Conservation (phyloP, 2,329 filamentous ascomycete species). For the Diaporthe ampelina region DNA sequence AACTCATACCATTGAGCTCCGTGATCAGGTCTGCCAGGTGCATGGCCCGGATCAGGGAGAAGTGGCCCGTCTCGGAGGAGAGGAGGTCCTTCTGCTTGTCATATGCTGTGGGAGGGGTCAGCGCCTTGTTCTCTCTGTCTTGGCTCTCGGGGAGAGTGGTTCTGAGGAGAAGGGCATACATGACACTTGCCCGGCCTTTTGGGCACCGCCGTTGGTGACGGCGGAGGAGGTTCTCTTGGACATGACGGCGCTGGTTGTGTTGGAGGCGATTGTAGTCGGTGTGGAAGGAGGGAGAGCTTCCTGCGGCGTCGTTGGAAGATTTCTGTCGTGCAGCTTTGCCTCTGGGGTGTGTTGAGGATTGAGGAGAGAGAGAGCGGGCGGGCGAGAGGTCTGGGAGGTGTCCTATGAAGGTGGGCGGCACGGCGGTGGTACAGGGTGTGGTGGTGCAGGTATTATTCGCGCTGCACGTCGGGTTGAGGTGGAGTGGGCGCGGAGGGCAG, state of each 20-base stretch:
- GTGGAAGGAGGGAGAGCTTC: background rate
- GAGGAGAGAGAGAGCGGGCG: background rate
- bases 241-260: conserved; percentile 22
- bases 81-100: conserved; percentile 85
- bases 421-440: conserved; percentile 1
- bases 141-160: background rate
- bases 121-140: conserved; percentile 30
- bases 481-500: conserved; percentile 13
- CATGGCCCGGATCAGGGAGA: conserved; percentile 76
- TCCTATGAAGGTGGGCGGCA: background rate
- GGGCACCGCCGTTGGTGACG: conserved; percentile 40
- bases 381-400: too few relatives aligned
- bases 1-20: conserved; percentile 76
- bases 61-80: conserved; percentile 79
- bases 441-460: conserved; percentile 8
- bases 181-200: conserved; percentile 33
- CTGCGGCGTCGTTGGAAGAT: background rate
- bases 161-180: conserved; percentile 25
- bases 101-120: conserved; percentile 59
- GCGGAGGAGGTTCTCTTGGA: conserved; percentile 38
- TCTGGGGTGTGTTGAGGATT: background rate
- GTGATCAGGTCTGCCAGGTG: conserved; percentile 89
- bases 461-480: conserved; percentile 9
- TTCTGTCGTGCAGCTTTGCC: background rate
- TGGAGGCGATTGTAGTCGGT: background rate